Evolutionary conservation across 23 red algal species (phyloP).

Genomic region (Gracilariopsis chorda): DNA sequence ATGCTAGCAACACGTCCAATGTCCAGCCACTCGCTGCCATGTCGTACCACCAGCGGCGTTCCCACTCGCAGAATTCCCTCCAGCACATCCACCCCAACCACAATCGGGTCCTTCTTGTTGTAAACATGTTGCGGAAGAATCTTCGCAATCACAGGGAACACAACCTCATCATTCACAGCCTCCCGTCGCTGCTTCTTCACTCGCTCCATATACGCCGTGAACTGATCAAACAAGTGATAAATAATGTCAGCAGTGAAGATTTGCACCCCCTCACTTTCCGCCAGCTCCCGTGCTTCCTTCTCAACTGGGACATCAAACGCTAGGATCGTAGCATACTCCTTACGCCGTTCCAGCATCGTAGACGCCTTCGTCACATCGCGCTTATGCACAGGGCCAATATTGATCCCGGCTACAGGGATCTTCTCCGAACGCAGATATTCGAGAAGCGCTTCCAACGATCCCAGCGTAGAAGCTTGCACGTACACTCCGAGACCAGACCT

Average conservation of each 20-base stretch:
- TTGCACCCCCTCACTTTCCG: slow-evolving; percentile 85
- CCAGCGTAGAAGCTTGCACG: slow-evolving; percentile 97
- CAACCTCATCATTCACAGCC: slow-evolving; percentile 74
- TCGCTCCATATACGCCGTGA: slow-evolving; percentile 91
- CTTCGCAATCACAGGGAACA: slow-evolving; percentile 78
- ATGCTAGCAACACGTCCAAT: slow-evolving; percentile 89
- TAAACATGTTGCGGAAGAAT: slow-evolving; percentile 93
- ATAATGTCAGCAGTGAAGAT: slow-evolving; percentile 99
- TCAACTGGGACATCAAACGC: slow-evolving; percentile 98
- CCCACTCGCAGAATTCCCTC: slow-evolving; percentile 88
- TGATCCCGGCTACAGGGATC: slow-evolving; percentile 96
- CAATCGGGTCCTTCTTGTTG: slow-evolving; percentile 99
- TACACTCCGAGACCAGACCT: slow-evolving; percentile 93
- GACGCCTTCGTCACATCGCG: slow-evolving; percentile 85
- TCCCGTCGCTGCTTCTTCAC: slow-evolving; percentile 63
- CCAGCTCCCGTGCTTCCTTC: slow-evolving; percentile 88
- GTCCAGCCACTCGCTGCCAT: slow-evolving; percentile 71
- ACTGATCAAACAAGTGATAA: slow-evolving; percentile 98
- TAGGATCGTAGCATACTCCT: slow-evolving; percentile 94
- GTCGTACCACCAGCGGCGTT: slow-evolving; percentile 72
- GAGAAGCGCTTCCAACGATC: slow-evolving; percentile 94
- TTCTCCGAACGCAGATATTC: slow-evolving; percentile 86
- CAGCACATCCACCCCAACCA: slow-evolving; percentile 86
- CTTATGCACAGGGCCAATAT: slow-evolving; percentile 99
- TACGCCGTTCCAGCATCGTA: slow-evolving; percentile 92